A percentile compares a stretch with the other conserved stretches of the same genome.
Conservation (phyloP, 768 basidiomycete genomes). For the Phanerodontia chrysosporium region DNA sequence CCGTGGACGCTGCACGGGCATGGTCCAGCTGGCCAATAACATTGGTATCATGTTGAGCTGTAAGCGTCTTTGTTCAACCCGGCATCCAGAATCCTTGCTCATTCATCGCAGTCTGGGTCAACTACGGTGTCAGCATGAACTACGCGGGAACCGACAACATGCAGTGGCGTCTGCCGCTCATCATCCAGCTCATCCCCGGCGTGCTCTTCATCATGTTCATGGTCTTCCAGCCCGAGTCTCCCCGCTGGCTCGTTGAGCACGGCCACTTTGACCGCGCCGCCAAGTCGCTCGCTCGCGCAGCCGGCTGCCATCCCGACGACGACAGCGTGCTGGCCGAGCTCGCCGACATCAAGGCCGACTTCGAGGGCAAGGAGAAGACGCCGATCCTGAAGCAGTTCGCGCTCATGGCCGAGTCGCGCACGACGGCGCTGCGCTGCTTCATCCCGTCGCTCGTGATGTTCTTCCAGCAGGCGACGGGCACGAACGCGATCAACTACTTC, state of each 20-base stretch:
- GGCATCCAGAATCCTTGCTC: background rate
- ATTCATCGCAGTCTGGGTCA: conserved; percentile 38
- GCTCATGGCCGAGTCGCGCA: conserved; percentile 41
- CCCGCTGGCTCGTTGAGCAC: conserved; percentile 52
- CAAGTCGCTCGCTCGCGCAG: conserved; percentile 33
- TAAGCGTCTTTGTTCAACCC: conserved; percentile 12
- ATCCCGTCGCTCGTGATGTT: conserved; percentile 46
- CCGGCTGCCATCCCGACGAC: conserved; percentile 30
- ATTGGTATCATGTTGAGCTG: conserved; percentile 33
- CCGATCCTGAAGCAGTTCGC: conserved; percentile 33
- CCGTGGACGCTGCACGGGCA: conserved; percentile 46
- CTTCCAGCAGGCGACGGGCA: conserved; percentile 49
- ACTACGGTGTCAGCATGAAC: conserved; percentile 38
- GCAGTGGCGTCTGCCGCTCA: conserved; percentile 53
- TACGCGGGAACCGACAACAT: conserved; percentile 31
- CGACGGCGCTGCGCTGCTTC: conserved; percentile 39
- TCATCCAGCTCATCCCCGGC: conserved; percentile 43
- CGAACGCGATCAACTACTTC: conserved; percentile 54
- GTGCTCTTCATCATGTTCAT: conserved; percentile 38
- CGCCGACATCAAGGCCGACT: conserved; percentile 46
- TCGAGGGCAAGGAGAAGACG: conserved; percentile 35
- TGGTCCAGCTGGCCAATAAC: conserved; percentile 32
- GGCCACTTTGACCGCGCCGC: conserved; percentile 39
- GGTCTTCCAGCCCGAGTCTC: conserved; percentile 50
- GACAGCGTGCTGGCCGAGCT: conserved; percentile 32